Base-by-base conservation (phyloP, 108 stramenopile species). In the Aurantiochytrium sp. region DNA sequence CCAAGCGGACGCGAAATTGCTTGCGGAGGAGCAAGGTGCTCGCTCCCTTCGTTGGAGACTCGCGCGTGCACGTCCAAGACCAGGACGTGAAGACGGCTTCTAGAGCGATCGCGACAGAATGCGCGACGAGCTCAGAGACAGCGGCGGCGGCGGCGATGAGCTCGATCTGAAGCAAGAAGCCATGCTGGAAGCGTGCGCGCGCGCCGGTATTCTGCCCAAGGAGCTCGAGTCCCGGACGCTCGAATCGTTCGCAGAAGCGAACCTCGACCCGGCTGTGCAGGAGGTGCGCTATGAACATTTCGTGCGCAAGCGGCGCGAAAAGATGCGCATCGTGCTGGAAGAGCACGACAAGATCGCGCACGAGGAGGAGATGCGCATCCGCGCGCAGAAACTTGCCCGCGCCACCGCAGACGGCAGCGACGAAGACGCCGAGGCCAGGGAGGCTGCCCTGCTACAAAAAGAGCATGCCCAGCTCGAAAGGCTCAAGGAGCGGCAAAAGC, bases 401-500 rank as follows among this genome's bases (percentile, higher is more conserved):
- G 15, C 15, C 50, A 17, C 50, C 8, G 34, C 10, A 12, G 27
- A 15, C 34, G 59, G 22, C 59, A 19, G 19, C 8, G 59, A 65
- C 8, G 1, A 65, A 34, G 59, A 65, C 59, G 59, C 27, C 0
- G 59, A 30, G 10, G 34, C 24, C 10, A 8, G 4, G 32, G 4
- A 30, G 10, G 4, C 59, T 17, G 59, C 4, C 32, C 24, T 65
- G 27, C 59, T 65, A 27, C 32, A 10, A 10, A 65, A 65, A 34
- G 59, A 65, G 34, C 32, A 65, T 17, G 59, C 59, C 15, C 59
- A 65, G 34, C 59, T 65, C 34, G 59, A 65, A 19, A 8, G 59
- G 34, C 59, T 65, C 59, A 65, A 65, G 24, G 59, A 65, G 59
- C 59, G 59, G 59, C 59, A 65, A 65, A 65, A 65, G 34, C 59